Conservation (phyloP, 2,329 filamentous ascomycete species). For the Aspergillus thermomutatus region DNA sequence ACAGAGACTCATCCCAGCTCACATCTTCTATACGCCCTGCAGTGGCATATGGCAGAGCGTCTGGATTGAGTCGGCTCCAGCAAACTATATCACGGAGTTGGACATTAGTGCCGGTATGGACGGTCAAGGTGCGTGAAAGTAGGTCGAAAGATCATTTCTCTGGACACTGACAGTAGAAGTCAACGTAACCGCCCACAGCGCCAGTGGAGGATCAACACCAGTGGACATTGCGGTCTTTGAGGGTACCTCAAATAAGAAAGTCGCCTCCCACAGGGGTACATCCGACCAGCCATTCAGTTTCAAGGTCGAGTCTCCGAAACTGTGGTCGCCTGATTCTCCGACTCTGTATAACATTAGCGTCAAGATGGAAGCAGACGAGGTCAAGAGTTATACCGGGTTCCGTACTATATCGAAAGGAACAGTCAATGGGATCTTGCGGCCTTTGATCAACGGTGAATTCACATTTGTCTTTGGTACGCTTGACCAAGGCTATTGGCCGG, state of each 20-base stretch:
- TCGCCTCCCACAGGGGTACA: constrained; percentile 45
- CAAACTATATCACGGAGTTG: constrained; percentile 55
- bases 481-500: constrained; percentile 70
- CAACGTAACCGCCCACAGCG: constrained; percentile 54
- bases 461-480: constrained; percentile 66
- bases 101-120: constrained; percentile 58
- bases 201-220: constrained; percentile 30
- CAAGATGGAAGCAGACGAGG: constrained; percentile 49
- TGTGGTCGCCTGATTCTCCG: constrained; percentile 65
- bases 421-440: constrained; percentile 58
- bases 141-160: background rate
- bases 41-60: constrained; percentile 73
- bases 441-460: constrained; percentile 66
- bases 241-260: constrained; percentile 28
- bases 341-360: constrained; percentile 63
- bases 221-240: constrained; percentile 41
- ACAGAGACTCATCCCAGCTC: constrained; percentile 51
- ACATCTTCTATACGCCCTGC: constrained; percentile 69
- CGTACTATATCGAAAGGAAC: constrained; percentile 58
- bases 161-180: constrained; percentile 38
- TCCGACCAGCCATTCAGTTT: constrained; percentile 55
- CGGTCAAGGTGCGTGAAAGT: constrained; percentile 44
- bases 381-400: constrained; percentile 67
- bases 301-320: constrained; percentile 50
- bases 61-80: constrained; percentile 64